Percentiles rank a stretch among this genome's conserved stretches.
These are phyloP conservation scores for Syncephalis fuscata DNA, from an alignment of 371 early-diverging fungal genomes.

Conservation along the genomic window DNA sequence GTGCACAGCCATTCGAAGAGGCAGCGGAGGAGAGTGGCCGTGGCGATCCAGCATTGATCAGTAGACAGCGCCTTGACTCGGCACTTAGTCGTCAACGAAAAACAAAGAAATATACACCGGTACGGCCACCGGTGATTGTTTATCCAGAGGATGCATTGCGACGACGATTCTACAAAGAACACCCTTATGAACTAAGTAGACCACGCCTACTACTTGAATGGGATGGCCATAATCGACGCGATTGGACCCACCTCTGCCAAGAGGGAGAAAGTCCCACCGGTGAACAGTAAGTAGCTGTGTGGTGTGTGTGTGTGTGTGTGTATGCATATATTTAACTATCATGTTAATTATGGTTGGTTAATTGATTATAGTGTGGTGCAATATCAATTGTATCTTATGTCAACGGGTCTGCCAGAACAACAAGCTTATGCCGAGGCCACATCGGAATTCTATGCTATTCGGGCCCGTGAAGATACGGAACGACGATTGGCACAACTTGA, in stretches of 20 bases:
- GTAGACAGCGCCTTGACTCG: conserved; percentile 12
- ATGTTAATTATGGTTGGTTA: background rate
- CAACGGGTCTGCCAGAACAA: conserved; percentile 37
- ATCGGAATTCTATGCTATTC: conserved; percentile 46
- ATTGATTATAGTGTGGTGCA: conserved; percentile 38
- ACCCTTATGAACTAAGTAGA: conserved; percentile 67
- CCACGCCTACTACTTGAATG: conserved; percentile 46
- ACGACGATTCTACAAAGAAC: conserved; percentile 67
- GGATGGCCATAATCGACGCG: conserved; percentile 21
- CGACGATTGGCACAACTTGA: conserved; percentile 40
- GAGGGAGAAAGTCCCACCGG: background rate
- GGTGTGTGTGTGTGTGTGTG: background rate
- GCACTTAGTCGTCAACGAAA: conserved; percentile 35
- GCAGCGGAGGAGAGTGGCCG: background rate
- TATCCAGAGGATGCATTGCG: conserved; percentile 82
- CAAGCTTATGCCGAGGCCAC: conserved; percentile 57
- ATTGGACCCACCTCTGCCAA: conserved; percentile 15
- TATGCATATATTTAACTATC: background rate
- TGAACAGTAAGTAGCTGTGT: conserved; percentile 23
- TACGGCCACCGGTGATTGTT: conserved; percentile 44
- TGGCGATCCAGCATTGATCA: conserved; percentile 1
- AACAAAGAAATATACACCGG: conserved; percentile 14
- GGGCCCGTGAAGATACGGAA: conserved; percentile 57
- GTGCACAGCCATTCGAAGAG: conserved; percentile 12
- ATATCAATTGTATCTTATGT: conserved; percentile 59